A percentile compares a stretch with the other conserved stretches of the same genome.
Evolutionary conservation across 306 rosid genomes (phyloP).

Genomic region (Rosa lucieae): DNA sequence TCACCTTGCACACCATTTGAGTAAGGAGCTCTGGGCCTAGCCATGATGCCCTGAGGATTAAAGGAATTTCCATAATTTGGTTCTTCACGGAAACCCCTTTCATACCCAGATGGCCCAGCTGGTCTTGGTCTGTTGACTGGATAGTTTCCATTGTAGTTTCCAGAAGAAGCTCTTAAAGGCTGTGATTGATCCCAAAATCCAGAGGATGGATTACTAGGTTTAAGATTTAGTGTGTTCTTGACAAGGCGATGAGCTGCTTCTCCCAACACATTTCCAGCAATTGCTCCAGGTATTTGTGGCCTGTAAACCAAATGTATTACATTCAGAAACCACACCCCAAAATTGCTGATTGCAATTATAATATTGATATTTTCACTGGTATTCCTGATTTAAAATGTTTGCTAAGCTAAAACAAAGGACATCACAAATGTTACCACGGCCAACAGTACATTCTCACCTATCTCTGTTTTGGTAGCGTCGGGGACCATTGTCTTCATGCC

Average conservation of each 20-base stretch:
- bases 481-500: conserved; percentile 86
- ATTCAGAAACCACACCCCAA: conserved; percentile 14
- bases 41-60: conserved; percentile 50
- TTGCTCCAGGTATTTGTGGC: conserved; percentile 79
- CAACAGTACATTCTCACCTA: conserved; percentile 52
- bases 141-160: conserved; percentile 39
- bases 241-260: conserved; percentile 97
- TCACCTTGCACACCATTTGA: conserved; percentile 64
- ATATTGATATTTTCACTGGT: neutral
- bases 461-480: conserved; percentile 77
- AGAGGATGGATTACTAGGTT: conserved; percentile 42
- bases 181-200: conserved; percentile 57
- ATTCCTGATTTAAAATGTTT: neutral
- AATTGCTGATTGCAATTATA: neutral
- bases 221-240: conserved; percentile 73
- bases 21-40: conserved; percentile 56
- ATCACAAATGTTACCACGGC: conserved; percentile 11
- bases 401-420: neutral
- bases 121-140: conserved; percentile 52
- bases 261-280: conserved; percentile 82
- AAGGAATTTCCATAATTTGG: conserved; percentile 46
- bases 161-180: conserved; percentile 32
- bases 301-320: conserved; percentile 43
- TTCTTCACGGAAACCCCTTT: conserved; percentile 64
- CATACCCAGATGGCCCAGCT: conserved; percentile 72